phyloP scores from a whole-genome alignment of 1,284 basidiomycete genomes.

The Ustilago lituana region DNA sequence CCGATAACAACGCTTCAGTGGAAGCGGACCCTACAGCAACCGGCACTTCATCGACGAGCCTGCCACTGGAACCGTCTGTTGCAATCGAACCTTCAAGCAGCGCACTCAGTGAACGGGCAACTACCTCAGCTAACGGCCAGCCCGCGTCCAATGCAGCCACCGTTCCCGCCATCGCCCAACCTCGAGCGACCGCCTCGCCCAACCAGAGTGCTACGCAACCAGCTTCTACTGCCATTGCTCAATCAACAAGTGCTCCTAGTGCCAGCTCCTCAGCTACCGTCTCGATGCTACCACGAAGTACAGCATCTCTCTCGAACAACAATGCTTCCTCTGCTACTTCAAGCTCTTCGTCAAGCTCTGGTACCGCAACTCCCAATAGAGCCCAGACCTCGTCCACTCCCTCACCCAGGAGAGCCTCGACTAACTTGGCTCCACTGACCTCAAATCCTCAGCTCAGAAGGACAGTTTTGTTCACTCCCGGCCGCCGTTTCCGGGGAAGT shows the following conservation, averaged over 20 bases:
- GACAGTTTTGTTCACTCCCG: too few relatives aligned
- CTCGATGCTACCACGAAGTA: slow-evolving; percentile 36
- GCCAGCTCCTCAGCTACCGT: not conserved
- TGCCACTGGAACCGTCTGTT: too few relatives aligned
- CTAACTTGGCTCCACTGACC: slow-evolving; percentile 1
- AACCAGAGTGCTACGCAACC: not conserved
- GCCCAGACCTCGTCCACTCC: not conserved
- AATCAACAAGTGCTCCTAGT: too few relatives aligned
- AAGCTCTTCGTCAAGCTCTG: slow-evolving; percentile 21
- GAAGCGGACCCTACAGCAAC: not conserved
- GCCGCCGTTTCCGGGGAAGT: too few relatives aligned
- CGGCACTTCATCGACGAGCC: not conserved
- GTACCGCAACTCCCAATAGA: slow-evolving; percentile 16
- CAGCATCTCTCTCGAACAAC: not conserved
- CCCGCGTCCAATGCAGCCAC: not conserved
- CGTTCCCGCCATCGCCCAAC: too few relatives aligned
- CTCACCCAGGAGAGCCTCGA: slow-evolving; percentile 3
- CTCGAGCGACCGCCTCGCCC: not conserved
- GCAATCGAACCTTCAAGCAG: too few relatives aligned
- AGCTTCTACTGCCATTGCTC: too few relatives aligned
- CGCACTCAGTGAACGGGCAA: too few relatives aligned
- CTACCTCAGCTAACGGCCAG: not conserved
- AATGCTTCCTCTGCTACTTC: slow-evolving; percentile 11
- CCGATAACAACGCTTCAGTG: too few relatives aligned
- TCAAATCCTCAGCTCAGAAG: not conserved